A percentile compares a stretch with the other conserved stretches of the same genome.
These are phyloP conservation scores for Fimicolochytrium jonesii DNA, from an alignment of 192 early-diverging fungal species.

Conservation along the genomic window DNA sequence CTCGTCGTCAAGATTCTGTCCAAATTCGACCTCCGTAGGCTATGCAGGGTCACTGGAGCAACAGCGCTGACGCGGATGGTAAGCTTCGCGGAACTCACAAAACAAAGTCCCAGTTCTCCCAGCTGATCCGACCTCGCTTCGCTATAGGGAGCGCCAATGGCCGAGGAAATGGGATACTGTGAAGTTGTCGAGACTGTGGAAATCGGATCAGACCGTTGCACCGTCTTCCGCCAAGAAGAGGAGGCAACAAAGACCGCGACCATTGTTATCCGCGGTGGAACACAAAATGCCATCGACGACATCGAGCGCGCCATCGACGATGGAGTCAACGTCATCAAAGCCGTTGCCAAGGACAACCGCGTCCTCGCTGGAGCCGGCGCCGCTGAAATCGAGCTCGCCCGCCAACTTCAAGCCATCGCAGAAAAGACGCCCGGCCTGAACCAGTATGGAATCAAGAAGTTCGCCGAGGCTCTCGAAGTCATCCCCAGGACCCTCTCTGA, in stretches of 20 bases:
- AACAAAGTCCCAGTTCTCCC: not conserved
- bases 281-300: conserved; percentile 93
- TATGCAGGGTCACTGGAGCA: conserved; percentile 90
- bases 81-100: not conserved
- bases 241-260: conserved; percentile 87
- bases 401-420: conserved; percentile 69
- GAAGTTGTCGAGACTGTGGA: conserved; percentile 95
- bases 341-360: conserved; percentile 77
- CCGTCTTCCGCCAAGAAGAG: conserved; percentile 93
- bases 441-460: conserved; percentile 95
- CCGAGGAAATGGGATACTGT: conserved; percentile 98
- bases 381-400: conserved; percentile 86
- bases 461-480: conserved; percentile 90
- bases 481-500: conserved; percentile 92
- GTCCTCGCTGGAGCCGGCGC: conserved; percentile 93
- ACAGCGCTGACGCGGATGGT: conserved; percentile 84
- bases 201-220: conserved; percentile 95
- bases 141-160: conserved; percentile 70
- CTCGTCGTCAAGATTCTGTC: conserved; percentile 85
- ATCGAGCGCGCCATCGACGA: conserved; percentile 96
- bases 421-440: conserved; percentile 91
- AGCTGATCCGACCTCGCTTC: not conserved
- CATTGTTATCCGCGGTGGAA: conserved; percentile 94
- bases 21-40: conserved; percentile 94
- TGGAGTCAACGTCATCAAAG: conserved; percentile 95